Percentiles rank a stretch among this genome's conserved stretches.
phyloP scores from a whole-genome alignment of 164 flowering plant species.

The Macadamia integrifolia region DNA sequence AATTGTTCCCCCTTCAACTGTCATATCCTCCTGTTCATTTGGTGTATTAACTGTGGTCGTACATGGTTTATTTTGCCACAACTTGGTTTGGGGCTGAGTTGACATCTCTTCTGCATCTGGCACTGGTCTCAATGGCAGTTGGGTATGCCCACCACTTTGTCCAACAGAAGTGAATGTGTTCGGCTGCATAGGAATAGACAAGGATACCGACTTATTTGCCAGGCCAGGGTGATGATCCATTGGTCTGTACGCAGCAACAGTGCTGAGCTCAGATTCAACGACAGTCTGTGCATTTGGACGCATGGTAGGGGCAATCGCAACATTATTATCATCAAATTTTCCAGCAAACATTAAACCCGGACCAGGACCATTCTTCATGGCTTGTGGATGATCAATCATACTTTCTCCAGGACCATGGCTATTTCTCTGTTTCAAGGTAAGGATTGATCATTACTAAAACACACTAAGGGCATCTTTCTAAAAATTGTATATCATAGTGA shows the following conservation, averaged over 20 bases:
- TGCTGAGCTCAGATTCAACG: conserved; percentile 38
- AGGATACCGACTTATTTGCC: conserved; percentile 32
- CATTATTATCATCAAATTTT: conserved; percentile 57
- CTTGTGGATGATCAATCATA: conserved; percentile 45
- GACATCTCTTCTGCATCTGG: conserved; percentile 26
- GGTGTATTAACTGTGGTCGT: conserved; percentile 27
- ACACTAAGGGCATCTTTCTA: not conserved
- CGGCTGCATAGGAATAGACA: conserved; percentile 33
- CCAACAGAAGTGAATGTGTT: conserved; percentile 23
- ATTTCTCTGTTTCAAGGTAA: conserved; percentile 48
- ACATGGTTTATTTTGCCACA: conserved; percentile 25
- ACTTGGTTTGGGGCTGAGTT: conserved; percentile 16
- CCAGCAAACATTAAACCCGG: conserved; percentile 45
- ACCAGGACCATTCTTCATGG: conserved; percentile 47
- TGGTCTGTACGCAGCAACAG: conserved; percentile 33
- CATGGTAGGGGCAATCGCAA: conserved; percentile 35
- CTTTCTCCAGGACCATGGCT: conserved; percentile 68
- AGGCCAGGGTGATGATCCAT: conserved; percentile 44
- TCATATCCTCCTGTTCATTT: conserved; percentile 50
- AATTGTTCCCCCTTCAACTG: conserved; percentile 86
- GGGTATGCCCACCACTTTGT: conserved; percentile 33
- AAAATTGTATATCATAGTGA: too few relatives aligned
- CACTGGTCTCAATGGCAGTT: conserved; percentile 34
- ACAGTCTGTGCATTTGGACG: conserved; percentile 41
- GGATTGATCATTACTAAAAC: not conserved